These are phyloP conservation scores for Paramecium caudatum DNA, from an alignment of 73 alveolate genomes.

Conservation along the genomic window DNA sequence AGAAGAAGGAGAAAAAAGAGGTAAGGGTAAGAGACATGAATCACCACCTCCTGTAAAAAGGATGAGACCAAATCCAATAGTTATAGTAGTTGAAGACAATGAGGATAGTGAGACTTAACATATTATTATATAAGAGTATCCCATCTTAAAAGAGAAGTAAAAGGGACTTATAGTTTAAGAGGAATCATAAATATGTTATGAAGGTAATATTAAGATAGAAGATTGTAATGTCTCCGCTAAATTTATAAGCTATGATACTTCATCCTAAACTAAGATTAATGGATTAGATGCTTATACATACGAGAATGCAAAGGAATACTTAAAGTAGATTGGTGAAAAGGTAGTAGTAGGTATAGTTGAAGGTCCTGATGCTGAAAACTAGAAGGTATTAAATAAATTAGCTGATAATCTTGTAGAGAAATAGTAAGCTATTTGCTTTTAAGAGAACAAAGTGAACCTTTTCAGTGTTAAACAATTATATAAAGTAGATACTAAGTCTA, in stretches of 20 bases:
- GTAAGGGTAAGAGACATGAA: background rate
- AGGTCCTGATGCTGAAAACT: conserved; percentile 6
- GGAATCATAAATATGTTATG: conserved; percentile 3
- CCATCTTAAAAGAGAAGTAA: background rate
- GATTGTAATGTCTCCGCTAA: background rate
- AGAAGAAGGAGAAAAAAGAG: background rate
- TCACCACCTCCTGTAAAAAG: conserved; percentile 54
- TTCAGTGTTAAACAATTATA: conserved; percentile 11
- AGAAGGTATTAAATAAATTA: conserved; percentile 1
- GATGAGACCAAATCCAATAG: conserved; percentile 37
- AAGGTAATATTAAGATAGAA: conserved; percentile 20
- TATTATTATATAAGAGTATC: background rate
- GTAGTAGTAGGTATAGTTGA: background rate
- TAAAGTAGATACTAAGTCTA: background rate
- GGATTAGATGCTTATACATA: background rate
- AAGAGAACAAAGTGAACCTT: conserved; percentile 16
- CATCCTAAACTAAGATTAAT: background rate
- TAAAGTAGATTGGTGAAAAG: background rate
- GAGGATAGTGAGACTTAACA: conserved; percentile 26
- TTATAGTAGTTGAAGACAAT: conserved; percentile 5
- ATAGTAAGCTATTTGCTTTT: background rate
- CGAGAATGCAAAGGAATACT: background rate
- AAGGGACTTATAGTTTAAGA: background rate
- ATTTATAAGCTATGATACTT: conserved; percentile 17
- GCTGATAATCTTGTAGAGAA: conserved; percentile 10